Conservation (phyloP, 2,329 filamentous ascomycete genomes). For the Penicillium polonicum region DNA sequence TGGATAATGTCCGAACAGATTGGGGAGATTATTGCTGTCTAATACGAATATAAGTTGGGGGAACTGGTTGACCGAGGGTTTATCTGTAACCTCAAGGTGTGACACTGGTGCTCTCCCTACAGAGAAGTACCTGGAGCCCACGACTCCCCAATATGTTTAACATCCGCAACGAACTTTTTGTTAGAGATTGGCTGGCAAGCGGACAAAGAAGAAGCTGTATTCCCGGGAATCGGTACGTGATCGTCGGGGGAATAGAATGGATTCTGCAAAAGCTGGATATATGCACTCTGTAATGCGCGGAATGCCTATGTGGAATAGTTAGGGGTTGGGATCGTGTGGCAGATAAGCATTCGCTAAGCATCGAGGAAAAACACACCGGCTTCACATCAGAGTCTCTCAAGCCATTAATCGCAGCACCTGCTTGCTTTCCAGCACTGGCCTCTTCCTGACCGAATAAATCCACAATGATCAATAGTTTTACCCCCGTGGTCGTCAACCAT, state of each 20-base stretch:
- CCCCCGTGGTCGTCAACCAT: conserved; percentile 92
- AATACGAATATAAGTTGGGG: not conserved
- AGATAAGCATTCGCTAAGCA: not conserved
- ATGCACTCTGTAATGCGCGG: conserved; percentile 86
- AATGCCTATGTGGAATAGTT: conserved; percentile 62
- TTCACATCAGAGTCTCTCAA: conserved; percentile 85
- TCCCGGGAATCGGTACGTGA: conserved; percentile 60
- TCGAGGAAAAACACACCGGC: conserved; percentile 55
- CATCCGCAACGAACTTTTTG: conserved; percentile 74
- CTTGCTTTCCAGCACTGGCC: conserved; percentile 31
- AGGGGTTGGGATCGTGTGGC: not conserved
- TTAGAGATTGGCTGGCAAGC: conserved; percentile 71
- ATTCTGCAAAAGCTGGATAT: conserved; percentile 84
- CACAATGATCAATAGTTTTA: conserved; percentile 85
- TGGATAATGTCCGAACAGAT: not conserved
- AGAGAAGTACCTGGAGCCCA: conserved; percentile 74
- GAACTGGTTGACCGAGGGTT: too few species aligned
- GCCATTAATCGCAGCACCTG: conserved; percentile 55
- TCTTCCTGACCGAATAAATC: conserved; percentile 77
- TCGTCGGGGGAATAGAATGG: conserved; percentile 93
- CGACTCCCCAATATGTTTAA: conserved; percentile 77
- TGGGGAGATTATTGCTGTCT: conserved; percentile 52
- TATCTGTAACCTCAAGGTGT: not conserved
- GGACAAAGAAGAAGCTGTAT: conserved; percentile 42
- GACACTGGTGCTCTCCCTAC: conserved; percentile 56